Base-by-base conservation (phyloP, 495 filamentous ascomycete genomes). In the Aspergillus panamensis region DNA sequence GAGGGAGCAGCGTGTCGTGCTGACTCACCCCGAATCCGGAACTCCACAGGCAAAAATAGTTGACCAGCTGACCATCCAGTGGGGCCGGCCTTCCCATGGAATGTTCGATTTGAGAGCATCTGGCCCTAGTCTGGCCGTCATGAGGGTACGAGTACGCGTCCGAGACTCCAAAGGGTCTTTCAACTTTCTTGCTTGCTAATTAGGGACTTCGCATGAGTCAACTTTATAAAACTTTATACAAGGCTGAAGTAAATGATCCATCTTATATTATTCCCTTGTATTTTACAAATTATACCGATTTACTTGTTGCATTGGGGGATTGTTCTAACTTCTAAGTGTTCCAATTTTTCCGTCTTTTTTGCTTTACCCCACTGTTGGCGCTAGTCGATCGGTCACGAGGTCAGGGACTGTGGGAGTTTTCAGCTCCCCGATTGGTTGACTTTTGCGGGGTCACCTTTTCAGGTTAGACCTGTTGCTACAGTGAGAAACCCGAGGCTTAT, bases 41-140 rank as follows among this genome's bases (percentile, higher is more conserved):
- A 57, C 56, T 52, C 59, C 55, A 62, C 57, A 30, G 16, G 29
- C 49, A 57, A 65, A 65, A 59, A 51, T 44, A 48, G 51, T 51
- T 49, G 56, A 30, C 48, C 62, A 62, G 56, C 56, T 65, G 62
- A 65, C 62, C 59, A 48, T 37, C 2, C 10, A 33, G 62, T 65
- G 62, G 62, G 62, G 51, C 60, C 60, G 55, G 60, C 55, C 57
- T 33, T 48, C 39, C 62, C 62, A 59, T 65, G 56, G 62, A 65
- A 65, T 59, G 50, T 65, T 65, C 62, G 54, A 65, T 57, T 33
- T 37, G 29, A 44, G 55, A 14, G 30, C 40, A 42, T 43, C 53
- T 17, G 17, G 20, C 21, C 14, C 17, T 48, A 52, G 49, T 53
- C 57, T 40, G 57, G 48, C 50, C 40, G 30, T 32, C 42, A 48